Evolutionary conservation across 805 yeast genomes (phyloP), one percentile per base, ranked within the genome.

Genomic region (Candida sithepensis): DNA sequence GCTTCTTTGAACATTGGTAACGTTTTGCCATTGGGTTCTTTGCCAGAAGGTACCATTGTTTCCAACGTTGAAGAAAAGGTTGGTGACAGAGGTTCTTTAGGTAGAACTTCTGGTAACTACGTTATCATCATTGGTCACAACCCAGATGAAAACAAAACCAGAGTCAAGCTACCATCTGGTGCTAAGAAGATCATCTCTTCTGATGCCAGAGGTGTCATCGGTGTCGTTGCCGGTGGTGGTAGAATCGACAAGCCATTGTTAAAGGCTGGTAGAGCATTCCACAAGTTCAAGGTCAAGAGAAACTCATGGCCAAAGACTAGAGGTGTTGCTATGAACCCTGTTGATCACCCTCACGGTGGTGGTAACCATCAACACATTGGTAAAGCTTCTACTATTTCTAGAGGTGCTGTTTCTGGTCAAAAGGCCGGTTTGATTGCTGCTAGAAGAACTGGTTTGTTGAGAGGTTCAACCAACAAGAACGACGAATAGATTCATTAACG

Each of bases 291-390:
- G 80, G 96, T 91, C 70, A 94, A 94, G 95, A 85, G 98, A 82
- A 90, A 94, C 96, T 89, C 96, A 63, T 94, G 98, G 98, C 99
- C 99, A 80, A 91, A 89, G 88, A 94, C 98, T 72, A 90, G 98
- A 84, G 99, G 98, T 92, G 98, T 92, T 74, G 99, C 99, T 75
- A 92, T 94, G 99, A 92, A 92, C 83, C 98, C 98, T 77, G 99
- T 92, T 76, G 99, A 92, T 77, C 99, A 92, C 84, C 99, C 99
- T 76, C 99, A 92, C 78, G 99, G 99, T 88, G 98, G 99, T 92
- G 99, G 99, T 92, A 91, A 91, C 96, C 98, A 92, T 80, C 98
- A 92, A 84, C 98, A 92, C 78, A 92, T 91, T 81, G 98, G 98
- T 90, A 92, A 92, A 85, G 97, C 98, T 71, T 92, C 98, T 68